phyloP scores from a whole-genome alignment of 208 protist species.

The Naegleria fowleri region DNA sequence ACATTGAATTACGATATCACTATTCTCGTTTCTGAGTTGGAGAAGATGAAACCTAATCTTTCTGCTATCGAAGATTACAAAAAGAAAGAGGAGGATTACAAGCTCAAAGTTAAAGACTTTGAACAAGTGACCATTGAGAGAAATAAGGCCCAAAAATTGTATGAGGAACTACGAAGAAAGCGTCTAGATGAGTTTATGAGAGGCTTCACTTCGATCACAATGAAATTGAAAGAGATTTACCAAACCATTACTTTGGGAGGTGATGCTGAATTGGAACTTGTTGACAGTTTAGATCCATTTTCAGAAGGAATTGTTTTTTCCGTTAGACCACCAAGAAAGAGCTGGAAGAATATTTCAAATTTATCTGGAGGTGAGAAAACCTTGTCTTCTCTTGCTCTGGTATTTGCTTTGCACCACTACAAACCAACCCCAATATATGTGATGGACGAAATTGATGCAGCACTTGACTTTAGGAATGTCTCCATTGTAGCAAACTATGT shows the following conservation, averaged over 20 bases:
- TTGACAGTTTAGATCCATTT: slow-evolving; percentile 97
- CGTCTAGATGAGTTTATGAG: slow-evolving; percentile 90
- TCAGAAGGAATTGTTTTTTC: slow-evolving; percentile 92
- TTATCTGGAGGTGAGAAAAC: slow-evolving; percentile 99
- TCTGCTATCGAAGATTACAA: slow-evolving; percentile 82
- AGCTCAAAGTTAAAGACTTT: slow-evolving; percentile 57
- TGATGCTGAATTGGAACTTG: slow-evolving; percentile 99
- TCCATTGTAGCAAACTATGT: slow-evolving; percentile 98
- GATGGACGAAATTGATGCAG: slow-evolving; percentile 99
- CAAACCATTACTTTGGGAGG: slow-evolving; percentile 98
- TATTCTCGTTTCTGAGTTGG: slow-evolving; percentile 57
- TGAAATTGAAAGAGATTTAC: slow-evolving; percentile 98
- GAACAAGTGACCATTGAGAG: slow-evolving; percentile 52
- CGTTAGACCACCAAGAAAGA: slow-evolving; percentile 99
- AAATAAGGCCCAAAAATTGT: slow-evolving; percentile 61
- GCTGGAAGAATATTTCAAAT: slow-evolving; percentile 99
- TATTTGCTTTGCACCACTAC: slow-evolving; percentile 99
- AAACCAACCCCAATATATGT: slow-evolving; percentile 99
- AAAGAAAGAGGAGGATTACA: slow-evolving; percentile 73
- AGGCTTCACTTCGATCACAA: slow-evolving; percentile 92
- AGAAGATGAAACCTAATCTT: slow-evolving; percentile 85
- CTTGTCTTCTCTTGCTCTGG: slow-evolving; percentile 93
- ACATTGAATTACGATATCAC: slow-evolving; percentile 72
- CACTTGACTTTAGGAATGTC: slow-evolving; percentile 98
- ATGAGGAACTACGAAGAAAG: slow-evolving; percentile 63